Evolutionary conservation across 2,329 filamentous ascomycete species (phyloP), one percentile per base, ranked within the genome.

Genomic region (Canariomyces notabilis): DNA sequence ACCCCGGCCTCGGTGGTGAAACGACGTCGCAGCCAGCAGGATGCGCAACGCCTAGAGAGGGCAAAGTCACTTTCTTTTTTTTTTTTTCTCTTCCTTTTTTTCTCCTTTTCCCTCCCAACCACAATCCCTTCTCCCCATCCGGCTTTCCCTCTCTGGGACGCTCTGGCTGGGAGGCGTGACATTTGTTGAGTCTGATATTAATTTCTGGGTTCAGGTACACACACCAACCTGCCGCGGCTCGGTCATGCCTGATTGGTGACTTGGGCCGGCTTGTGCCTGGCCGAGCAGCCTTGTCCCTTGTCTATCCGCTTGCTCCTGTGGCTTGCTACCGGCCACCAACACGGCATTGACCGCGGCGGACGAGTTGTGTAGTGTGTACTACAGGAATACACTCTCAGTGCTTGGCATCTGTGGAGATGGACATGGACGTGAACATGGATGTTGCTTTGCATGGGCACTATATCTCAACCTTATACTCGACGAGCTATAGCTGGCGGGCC

Each of bases 131-230:
- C 47, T 48, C 54, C 44, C 41, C 48, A 45, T 48, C 40, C 23
- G 44, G 40, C 42, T 52, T 19, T 38, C 31, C 21, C 37, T 44
- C 48, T 33, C 26, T 41, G 14, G 38, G 50, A 43, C 22, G n/a
- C n/a, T n/a, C 40, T 36, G 18, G 32, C 46, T 31, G 46, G 23
- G 46, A 44, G 51, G 46, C 45, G 49, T 55, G 53, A 57, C 53
- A 45, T 53, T 43, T 52, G 48, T 47, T 54, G 44, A 29, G 23
- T 42, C 46, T 49, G 39, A 46, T 57, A 56, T 60, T 62, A 61
- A 58, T 59, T 53, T 59, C 49, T 48, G 43, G 32, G 29, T 54
- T 58, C 59, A 60, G 54, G 59, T 60, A 57, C 56, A n/a, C n/a
- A n/a, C n/a, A n/a, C n/a, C n/a, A n/a, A n/a, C n/a, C n/a, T n/a